Percentiles rank a stretch among this genome's conserved stretches.
Conservation (phyloP, 768 basidiomycete genomes). For the Tubosaeta brunneosetosa region DNA sequence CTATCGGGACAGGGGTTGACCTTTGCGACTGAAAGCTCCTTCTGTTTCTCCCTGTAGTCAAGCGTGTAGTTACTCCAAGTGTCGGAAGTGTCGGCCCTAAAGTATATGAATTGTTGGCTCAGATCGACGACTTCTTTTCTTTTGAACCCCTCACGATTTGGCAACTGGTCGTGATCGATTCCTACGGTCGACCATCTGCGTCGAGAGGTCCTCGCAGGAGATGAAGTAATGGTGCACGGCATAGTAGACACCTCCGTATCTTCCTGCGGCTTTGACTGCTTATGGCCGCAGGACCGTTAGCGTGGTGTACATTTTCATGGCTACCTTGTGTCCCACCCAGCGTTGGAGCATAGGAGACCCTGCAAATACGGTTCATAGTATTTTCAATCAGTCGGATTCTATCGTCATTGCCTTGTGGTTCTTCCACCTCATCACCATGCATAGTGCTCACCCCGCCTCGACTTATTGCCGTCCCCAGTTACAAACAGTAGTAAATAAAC, state of each 20-base stretch:
- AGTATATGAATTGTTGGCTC: slow-evolving; percentile 3
- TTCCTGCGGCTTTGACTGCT: slow-evolving; percentile 49
- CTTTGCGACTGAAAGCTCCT: slow-evolving; percentile 54
- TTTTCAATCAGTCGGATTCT: too few relatives aligned
- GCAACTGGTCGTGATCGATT: slow-evolving; percentile 39
- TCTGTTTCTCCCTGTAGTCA: too few relatives aligned
- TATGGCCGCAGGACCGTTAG: slow-evolving; percentile 75
- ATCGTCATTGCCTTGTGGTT: too few relatives aligned
- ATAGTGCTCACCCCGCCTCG: too few relatives aligned
- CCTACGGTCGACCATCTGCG: slow-evolving; percentile 38
- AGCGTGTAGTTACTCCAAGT: too few relatives aligned
- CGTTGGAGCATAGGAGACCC: too few relatives aligned
- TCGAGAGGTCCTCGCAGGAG: slow-evolving; percentile 78
- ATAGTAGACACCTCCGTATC: slow-evolving; percentile 88
- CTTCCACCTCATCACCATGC: too few relatives aligned
- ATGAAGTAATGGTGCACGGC: slow-evolving; percentile 86
- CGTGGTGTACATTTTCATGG: slow-evolving; percentile 65
- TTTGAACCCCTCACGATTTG: slow-evolving; percentile 43
- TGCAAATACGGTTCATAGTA: too few relatives aligned
- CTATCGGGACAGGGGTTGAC: slow-evolving; percentile 63
- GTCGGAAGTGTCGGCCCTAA: slow-evolving; percentile 34
- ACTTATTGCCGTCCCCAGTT: too few relatives aligned
- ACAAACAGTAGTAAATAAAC: slow-evolving; percentile 2
- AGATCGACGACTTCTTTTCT: not conserved
- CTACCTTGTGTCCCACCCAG: too few relatives aligned